Evolutionary conservation across 1,284 basidiomycete genomes (phyloP).

Genomic region (Leucoagaricus sp.): DNA sequence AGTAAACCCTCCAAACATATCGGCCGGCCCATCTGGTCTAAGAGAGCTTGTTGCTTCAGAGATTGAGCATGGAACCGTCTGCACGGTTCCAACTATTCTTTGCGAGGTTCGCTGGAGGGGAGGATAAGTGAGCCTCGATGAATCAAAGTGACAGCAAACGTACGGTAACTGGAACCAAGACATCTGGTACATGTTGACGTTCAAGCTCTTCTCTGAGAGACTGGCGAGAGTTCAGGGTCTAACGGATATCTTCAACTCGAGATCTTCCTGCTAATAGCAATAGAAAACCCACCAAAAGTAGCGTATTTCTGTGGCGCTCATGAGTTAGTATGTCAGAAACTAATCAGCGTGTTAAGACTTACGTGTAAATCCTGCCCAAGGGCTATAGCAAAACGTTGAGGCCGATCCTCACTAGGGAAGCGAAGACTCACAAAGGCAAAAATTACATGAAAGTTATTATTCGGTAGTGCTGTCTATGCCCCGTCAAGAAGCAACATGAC

Average conservation of each 20-base stretch:
- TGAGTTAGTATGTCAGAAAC: neutral
- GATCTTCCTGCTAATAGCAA: neutral
- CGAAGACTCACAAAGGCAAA: constrained; percentile 26
- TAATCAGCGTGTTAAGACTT: neutral
- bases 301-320: neutral
- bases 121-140: neutral
- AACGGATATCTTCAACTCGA: neutral
- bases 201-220: constrained; percentile 24
- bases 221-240: constrained; percentile 26
- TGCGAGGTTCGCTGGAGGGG: neutral
- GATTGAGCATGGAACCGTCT: neutral
- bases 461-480: constrained; percentile 21
- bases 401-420: neutral
- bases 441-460: constrained; percentile 27
- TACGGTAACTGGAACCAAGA: constrained; percentile 13
- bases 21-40: neutral
- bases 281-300: neutral
- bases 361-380: constrained; percentile 30
- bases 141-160: neutral
- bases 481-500: constrained; percentile 14
- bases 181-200: constrained; percentile 19
- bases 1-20: too few relatives aligned
- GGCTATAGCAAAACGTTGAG: constrained; percentile 19
- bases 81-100: neutral
- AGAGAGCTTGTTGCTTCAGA: neutral